phyloP scores from a whole-genome alignment of 2,329 filamentous ascomycete species.

The Allantophomopsis cytisporea region DNA sequence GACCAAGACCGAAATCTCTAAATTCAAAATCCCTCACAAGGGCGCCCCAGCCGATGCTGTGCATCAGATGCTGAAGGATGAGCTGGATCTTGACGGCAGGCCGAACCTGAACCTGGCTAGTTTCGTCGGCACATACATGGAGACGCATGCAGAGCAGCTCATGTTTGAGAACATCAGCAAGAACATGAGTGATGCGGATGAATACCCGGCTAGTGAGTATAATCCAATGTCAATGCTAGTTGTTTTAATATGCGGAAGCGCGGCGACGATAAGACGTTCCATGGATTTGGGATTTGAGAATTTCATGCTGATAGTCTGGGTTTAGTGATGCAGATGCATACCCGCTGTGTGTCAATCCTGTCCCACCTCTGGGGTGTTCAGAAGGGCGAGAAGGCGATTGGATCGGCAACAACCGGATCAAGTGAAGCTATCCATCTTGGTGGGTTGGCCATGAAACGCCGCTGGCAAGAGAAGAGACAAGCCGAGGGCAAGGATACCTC shows the following conservation, averaged over 20 bases:
- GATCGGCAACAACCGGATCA: slow-evolving; percentile 57
- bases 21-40: slow-evolving; percentile 41
- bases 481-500: slow-evolving; percentile 46
- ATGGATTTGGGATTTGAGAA: neutral
- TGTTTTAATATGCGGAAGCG: no score
- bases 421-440: slow-evolving; percentile 60
- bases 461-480: slow-evolving; percentile 52
- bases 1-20: slow-evolving; percentile 38
- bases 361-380: slow-evolving; percentile 51
- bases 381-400: slow-evolving; percentile 48
- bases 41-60: slow-evolving; percentile 48
- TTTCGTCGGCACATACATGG: slow-evolving; percentile 63
- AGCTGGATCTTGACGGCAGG: slow-evolving; percentile 49
- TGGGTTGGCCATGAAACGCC: slow-evolving; percentile 60
- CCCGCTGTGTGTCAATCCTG: slow-evolving; percentile 56
- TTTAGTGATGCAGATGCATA: slow-evolving; percentile 39
- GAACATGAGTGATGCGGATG: slow-evolving; percentile 59
- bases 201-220: slow-evolving; percentile 35
- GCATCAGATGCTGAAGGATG: slow-evolving; percentile 49
- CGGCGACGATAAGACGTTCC: slow-evolving; percentile 14
- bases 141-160: slow-evolving; percentile 47
- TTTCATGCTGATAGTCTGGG: no score
- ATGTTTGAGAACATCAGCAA: slow-evolving; percentile 58
- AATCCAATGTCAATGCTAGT: no score
- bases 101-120: slow-evolving; percentile 57